These are phyloP conservation scores for Trichosporon coremiiforme DNA, from an alignment of 1,284 basidiomycete species.

Conservation along the genomic window DNA sequence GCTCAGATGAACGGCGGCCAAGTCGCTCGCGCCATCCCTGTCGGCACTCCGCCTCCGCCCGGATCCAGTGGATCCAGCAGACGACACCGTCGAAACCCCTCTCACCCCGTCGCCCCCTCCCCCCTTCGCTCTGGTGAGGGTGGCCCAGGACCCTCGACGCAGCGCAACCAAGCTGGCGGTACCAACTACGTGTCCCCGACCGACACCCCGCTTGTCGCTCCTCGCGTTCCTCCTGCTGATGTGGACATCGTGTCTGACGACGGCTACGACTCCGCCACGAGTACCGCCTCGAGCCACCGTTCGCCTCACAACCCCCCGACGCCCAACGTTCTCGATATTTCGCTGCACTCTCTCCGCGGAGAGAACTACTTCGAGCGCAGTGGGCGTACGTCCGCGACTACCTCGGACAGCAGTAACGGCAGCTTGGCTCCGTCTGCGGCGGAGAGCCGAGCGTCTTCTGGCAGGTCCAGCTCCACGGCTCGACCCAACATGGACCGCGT, in stretches of 20 bases:
- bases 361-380: conserved; percentile 48
- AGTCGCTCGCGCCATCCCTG: conserved; percentile 20
- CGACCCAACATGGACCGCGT: conserved; percentile 21
- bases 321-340: conserved; percentile 61
- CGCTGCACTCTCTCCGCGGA: conserved; percentile 55
- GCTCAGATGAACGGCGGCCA: conserved; percentile 12
- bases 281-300: conserved; percentile 10
- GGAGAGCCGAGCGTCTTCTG: conserved; percentile 15
- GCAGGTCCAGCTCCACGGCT: conserved; percentile 14
- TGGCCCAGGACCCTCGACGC: conserved; percentile 17
- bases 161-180: conserved; percentile 17
- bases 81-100: conserved; percentile 12
- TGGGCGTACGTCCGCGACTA: background rate
- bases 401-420: conserved; percentile 13
- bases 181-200: conserved; percentile 52
- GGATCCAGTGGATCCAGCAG: conserved; percentile 1
- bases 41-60: background rate
- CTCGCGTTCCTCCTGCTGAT: conserved; percentile 41
- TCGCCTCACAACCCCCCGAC: conserved; percentile 60
- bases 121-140: conserved; percentile 3
- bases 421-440: conserved; percentile 7
- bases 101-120: background rate
- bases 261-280: conserved; percentile 30
- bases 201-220: conserved; percentile 46
- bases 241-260: conserved; percentile 37